Evolutionary conservation across 2,329 filamentous ascomycete genomes (phyloP), one percentile per base, ranked within the genome.

Genomic region (Alternaria brassicicola): DNA sequence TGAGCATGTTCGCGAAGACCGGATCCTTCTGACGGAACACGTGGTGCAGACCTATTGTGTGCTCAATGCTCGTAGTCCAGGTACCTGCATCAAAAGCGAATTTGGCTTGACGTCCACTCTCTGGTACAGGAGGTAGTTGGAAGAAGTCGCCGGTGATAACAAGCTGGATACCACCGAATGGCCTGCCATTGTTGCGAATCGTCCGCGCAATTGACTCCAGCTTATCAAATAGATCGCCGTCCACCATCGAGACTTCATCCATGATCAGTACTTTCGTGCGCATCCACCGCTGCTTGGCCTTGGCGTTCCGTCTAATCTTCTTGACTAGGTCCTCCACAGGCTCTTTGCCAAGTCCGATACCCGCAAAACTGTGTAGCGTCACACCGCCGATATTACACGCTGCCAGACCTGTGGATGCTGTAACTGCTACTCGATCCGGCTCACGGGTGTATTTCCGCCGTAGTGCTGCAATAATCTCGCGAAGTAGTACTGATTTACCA

Each of bases 231-330:
- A 99, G 83, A 31, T 97, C 93, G 1, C 92, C 95, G 69, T 99
- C 95, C 4, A 99, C 93, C 96, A 99, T 99, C 12, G 95, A 98
- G 3, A 99, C 89, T 75, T 99, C 95, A 77, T 99, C 95, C 68
- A 99, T 86, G 66, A 99, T 85, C 23, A 99, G 84, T 12, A 92
- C 87, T 72, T 93, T 96, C 0, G 93, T 96, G 55, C 88, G 87
- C 64, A 96, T 80, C 96, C 96, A 99, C 38, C 94, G 86, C 63
- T 88, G 89, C 74, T 91, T 94, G 21, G 93, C 92, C 75, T 97
- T 98, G 17, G 86, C 84, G 66, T 98, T 97, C 57, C 88, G 86
- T 68, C 91, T 89, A 68, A 99, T 92, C 83, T 97, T 99, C 77
- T 91, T 95, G 49, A 97, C 86, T 23, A 99, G 83, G 30, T 89